These are phyloP conservation scores for Vanrija humicola DNA, from an alignment of 1,284 basidiomycete genomes.

Conservation along the genomic window DNA sequence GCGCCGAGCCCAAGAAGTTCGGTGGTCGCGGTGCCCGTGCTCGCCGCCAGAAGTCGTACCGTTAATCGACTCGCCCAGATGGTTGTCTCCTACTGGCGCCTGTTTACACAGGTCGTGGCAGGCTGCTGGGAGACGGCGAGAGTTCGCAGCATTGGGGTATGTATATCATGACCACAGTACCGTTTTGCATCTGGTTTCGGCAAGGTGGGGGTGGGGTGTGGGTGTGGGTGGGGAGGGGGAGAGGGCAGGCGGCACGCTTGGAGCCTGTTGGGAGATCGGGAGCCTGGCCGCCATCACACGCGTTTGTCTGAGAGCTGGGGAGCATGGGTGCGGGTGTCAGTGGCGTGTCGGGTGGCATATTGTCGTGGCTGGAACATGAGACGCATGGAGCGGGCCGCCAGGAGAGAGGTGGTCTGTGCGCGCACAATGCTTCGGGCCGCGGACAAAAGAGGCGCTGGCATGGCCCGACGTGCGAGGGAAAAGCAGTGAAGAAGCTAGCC, in stretches of 20 bases:
- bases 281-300: too few species aligned
- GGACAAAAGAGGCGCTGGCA: too few species aligned
- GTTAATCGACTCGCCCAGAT: constrained; percentile 56
- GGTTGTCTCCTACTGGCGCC: not conserved
- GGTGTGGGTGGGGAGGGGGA: too few species aligned
- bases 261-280: too few species aligned
- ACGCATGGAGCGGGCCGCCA: too few species aligned
- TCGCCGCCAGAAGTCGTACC: constrained; percentile 95
- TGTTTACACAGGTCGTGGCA: constrained; percentile 17
- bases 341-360: too few species aligned
- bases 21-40: constrained; percentile 94
- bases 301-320: not conserved
- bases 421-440: too few species aligned
- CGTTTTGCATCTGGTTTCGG: not conserved
- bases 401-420: too few species aligned
- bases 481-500: too few species aligned
- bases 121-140: constrained; percentile 8
- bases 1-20: constrained; percentile 99
- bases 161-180: constrained; percentile 19
- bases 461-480: too few species aligned
- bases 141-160: constrained; percentile 25
- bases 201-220: not conserved
- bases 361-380: too few species aligned
- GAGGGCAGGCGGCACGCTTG: not conserved
- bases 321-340: constrained; percentile 1